These are phyloP conservation scores for Dendrobium nobile DNA, from an alignment of 106 monocot species.

Conservation along the genomic window DNA sequence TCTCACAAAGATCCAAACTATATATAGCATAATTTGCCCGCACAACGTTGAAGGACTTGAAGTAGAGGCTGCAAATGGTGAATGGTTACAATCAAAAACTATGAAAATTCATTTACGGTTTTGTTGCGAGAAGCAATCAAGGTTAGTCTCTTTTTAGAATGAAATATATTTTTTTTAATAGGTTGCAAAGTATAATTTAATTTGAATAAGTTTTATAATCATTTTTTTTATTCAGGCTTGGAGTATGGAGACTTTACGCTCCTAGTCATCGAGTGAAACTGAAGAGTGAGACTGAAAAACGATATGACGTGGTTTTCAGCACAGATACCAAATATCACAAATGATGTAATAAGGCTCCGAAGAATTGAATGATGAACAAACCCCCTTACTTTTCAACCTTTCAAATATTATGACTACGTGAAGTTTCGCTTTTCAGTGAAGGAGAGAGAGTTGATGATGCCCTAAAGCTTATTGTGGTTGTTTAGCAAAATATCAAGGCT, in stretches of 20 bases:
- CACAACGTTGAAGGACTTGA: neutral
- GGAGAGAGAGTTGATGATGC: neutral
- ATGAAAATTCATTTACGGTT: neutral
- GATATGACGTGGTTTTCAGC: neutral
- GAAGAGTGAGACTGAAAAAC: neutral
- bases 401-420: slow-evolving; percentile 7
- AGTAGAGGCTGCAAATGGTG: neutral
- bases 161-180: too few relatives aligned
- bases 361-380: slow-evolving; percentile 17
- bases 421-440: neutral
- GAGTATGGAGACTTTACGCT: slow-evolving; percentile 18
- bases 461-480: slow-evolving; percentile 16
- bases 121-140: slow-evolving; percentile 2
- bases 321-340: neutral
- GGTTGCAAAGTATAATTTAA: neutral
- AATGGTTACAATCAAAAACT: neutral
- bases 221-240: slow-evolving; percentile 12
- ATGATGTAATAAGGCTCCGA: slow-evolving; percentile 9
- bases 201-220: neutral
- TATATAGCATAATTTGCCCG: neutral
- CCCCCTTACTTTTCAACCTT: slow-evolving; percentile 12
- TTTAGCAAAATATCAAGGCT: neutral
- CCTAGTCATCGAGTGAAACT: slow-evolving; percentile 6
- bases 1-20: neutral
- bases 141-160: neutral